Percentiles rank a stretch among this genome's conserved stretches.
Conservation (phyloP, 2,329 filamentous ascomycete species). For the Gaeumannomyces tritici region DNA sequence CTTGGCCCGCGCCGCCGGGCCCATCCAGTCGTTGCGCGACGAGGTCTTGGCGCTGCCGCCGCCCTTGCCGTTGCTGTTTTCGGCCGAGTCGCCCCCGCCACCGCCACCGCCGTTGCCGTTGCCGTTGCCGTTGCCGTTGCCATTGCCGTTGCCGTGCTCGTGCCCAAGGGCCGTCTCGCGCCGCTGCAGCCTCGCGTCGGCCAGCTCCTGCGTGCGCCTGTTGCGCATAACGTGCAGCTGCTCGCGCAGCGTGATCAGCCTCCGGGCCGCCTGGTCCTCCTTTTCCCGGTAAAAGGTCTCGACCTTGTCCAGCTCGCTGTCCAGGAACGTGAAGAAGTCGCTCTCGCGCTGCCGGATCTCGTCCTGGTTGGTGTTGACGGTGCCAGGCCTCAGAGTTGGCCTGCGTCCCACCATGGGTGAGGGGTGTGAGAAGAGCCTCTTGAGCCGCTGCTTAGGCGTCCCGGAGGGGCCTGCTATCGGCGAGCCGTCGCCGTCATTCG, state of each 20-base stretch:
- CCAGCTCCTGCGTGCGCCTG: slow-evolving; percentile 64
- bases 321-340: slow-evolving; percentile 83
- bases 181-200: slow-evolving; percentile 24
- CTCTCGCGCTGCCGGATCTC: slow-evolving; percentile 59
- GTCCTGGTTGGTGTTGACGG: slow-evolving; percentile 23
- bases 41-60: background rate
- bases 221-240: slow-evolving; percentile 93
- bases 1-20: slow-evolving; percentile 31
- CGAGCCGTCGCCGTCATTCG: no score
- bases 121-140: background rate
- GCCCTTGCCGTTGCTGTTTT: background rate
- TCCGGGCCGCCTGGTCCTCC: slow-evolving; percentile 71
- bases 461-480: slow-evolving; percentile 8
- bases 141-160: slow-evolving; percentile 14
- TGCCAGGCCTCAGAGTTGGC: slow-evolving; percentile 21
- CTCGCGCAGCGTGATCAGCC: slow-evolving; percentile 61
- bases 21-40: slow-evolving; percentile 29
- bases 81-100: slow-evolving; percentile 13
- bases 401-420: slow-evolving; percentile 23
- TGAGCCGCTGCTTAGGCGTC: slow-evolving; percentile 20
- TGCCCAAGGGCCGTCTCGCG: slow-evolving; percentile 10
- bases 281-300: slow-evolving; percentile 83
- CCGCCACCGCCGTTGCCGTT: slow-evolving; percentile 10
- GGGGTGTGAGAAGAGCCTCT: slow-evolving; percentile 29
- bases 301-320: slow-evolving; percentile 80